These are phyloP conservation scores for Microcyclospora pomicola DNA, from an alignment of 2,329 filamentous ascomycete genomes.

Conservation along the genomic window DNA sequence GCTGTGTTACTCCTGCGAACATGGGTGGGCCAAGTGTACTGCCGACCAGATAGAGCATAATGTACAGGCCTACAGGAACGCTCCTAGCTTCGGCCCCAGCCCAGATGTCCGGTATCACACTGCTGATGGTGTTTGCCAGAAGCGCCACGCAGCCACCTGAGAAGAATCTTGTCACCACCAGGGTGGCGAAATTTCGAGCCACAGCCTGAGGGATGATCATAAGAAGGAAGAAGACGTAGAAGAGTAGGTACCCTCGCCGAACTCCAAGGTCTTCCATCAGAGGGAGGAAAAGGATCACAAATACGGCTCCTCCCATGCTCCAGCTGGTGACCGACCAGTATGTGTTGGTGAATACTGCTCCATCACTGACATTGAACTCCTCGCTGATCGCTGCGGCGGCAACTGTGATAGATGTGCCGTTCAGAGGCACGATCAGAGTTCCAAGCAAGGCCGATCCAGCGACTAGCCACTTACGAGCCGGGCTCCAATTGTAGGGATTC, in stretches of 20 bases:
- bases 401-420: slow-evolving; percentile 25
- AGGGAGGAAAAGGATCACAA: slow-evolving; percentile 23
- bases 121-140: slow-evolving; percentile 23
- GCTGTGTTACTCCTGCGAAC: slow-evolving; percentile 22
- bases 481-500: slow-evolving; percentile 24
- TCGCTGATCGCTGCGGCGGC: slow-evolving; percentile 21
- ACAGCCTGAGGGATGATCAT: slow-evolving; percentile 28
- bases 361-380: slow-evolving; percentile 22
- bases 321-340: slow-evolving; percentile 27
- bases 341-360: slow-evolving; percentile 22
- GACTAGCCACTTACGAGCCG: slow-evolving; percentile 21
- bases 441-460: slow-evolving; percentile 19
- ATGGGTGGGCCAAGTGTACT: slow-evolving; percentile 24
- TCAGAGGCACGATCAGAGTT: slow-evolving; percentile 22
- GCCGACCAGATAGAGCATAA: slow-evolving; percentile 22
- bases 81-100: slow-evolving; percentile 18
- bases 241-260: slow-evolving; percentile 15
- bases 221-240: slow-evolving; percentile 23
- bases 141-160: slow-evolving; percentile 24
- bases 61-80: slow-evolving; percentile 24
- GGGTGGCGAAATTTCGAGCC: slow-evolving; percentile 25
- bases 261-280: slow-evolving; percentile 27
- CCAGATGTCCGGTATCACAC: slow-evolving; percentile 28
- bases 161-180: slow-evolving; percentile 25
- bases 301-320: slow-evolving; percentile 24